Evolutionary conservation across 2,329 filamentous ascomycete genomes (phyloP), one percentile per base, ranked within the genome.

Genomic region (Scytalidium lignicola): DNA sequence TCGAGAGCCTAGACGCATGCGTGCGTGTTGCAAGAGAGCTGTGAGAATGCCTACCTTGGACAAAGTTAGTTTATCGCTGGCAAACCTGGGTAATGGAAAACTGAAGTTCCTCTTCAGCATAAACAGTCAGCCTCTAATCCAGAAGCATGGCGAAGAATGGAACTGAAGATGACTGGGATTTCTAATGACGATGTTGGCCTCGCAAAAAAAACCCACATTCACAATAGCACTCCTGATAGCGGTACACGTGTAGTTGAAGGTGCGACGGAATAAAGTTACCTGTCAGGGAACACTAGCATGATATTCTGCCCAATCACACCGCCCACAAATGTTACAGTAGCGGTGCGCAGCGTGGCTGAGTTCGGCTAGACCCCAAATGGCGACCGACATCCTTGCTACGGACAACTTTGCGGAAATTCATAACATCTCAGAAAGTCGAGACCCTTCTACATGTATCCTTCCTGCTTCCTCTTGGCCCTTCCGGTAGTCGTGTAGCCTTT

Each of bases 201-300:
- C 23, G 5, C 5, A 26, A 26, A 10, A 10, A 26, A 26, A 10
- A 26, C 5, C 10, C 23, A 10, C 23, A 10, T 26, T 26, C 6
- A 26, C 23, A 26, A 26, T n/a, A n/a, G 23, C 23, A 26, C 5
- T 26, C 5, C 10, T 26, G 23, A 5, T 26, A 26, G 37, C n/a
- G n/a, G n/a, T n/a, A n/a, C n/a, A n/a, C n/a, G n/a, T n/a, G n/a
- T n/a, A 46, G 22, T 40, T 39, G 37, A 22, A 21, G 9, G n/a
- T 39, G 26, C 9, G 29, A 29, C 37, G 44, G 44, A 28, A 40
- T 46, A 46, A 41, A 46, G 32, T 46, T 46, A 39, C 41, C 23
- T 26, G 10, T 10, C 6, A 6, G 23, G 10, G 23, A 26, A 10
- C 23, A 26, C 23, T 26, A 26, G 23, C 10, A 6, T 26, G 23